phyloP scores from a whole-genome alignment of 108 stramenopile genomes.

The Cylindrotheca closterium region DNA sequence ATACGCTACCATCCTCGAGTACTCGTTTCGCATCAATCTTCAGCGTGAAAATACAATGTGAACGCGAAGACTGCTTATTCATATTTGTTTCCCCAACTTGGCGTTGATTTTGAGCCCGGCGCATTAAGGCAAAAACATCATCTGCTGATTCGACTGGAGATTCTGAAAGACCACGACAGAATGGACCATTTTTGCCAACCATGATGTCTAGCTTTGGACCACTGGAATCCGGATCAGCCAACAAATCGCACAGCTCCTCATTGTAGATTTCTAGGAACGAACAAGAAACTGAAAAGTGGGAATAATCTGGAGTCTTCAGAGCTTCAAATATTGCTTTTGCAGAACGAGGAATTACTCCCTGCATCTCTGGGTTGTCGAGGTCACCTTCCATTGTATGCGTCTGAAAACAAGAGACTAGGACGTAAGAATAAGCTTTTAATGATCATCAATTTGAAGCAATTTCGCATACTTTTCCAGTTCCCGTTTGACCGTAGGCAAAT shows the following conservation, averaged over 20 bases:
- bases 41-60: constrained; percentile 91
- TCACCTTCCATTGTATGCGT: constrained; percentile 88
- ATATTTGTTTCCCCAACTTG: constrained; percentile 93
- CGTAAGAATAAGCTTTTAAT: too few relatives aligned
- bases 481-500: constrained; percentile 69
- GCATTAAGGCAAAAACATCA: constrained; percentile 81
- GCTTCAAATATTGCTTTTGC: constrained; percentile 67
- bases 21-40: constrained; percentile 52
- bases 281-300: constrained; percentile 55
- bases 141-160: constrained; percentile 57
- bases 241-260: constrained; percentile 87
- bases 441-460: too few relatives aligned
- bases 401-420: too few relatives aligned
- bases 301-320: constrained; percentile 53
- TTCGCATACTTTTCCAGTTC: constrained; percentile 1
- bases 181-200: constrained; percentile 66
- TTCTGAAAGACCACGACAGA: constrained; percentile 83
- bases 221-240: constrained; percentile 41
- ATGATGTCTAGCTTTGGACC: constrained; percentile 74
- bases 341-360: constrained; percentile 74
- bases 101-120: constrained; percentile 81
- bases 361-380: constrained; percentile 37
- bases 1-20: constrained; percentile 64
- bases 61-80: constrained; percentile 91
- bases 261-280: constrained; percentile 94